A percentile compares a stretch with the other conserved stretches of the same genome.
These are phyloP conservation scores for Hypholoma fasciculare DNA, from an alignment of 768 basidiomycete genomes.

Conservation along the genomic window DNA sequence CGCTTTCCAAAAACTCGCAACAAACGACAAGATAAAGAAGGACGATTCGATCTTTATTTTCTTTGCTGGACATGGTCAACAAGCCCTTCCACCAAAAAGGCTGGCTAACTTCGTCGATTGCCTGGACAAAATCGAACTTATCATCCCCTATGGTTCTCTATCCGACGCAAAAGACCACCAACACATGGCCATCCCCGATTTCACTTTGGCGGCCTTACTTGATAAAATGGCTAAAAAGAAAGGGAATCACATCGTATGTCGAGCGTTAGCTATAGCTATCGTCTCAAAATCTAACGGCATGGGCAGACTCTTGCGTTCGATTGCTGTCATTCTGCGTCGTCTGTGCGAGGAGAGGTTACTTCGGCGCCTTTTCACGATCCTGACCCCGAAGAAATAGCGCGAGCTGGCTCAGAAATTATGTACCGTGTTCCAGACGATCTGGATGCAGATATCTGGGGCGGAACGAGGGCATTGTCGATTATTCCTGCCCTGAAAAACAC, in stretches of 20 bases:
- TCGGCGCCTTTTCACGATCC: background rate
- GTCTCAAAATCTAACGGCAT: background rate
- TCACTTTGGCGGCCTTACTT: conserved; percentile 9
- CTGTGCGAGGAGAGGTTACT: background rate
- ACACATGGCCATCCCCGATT: conserved; percentile 7
- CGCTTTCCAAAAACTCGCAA: conserved; percentile 1
- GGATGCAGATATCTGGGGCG: background rate
- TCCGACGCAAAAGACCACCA: background rate
- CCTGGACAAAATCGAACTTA: background rate
- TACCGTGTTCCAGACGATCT: background rate
- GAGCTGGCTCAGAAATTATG: background rate
- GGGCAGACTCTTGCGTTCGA: background rate
- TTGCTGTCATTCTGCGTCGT: background rate
- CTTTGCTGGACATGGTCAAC: conserved; percentile 10
- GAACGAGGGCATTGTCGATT: background rate
- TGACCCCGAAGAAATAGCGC: background rate
- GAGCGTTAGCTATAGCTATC: background rate
- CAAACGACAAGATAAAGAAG: background rate
- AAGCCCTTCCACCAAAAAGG: background rate
- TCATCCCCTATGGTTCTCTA: conserved; percentile 3
- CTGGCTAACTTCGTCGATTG: background rate
- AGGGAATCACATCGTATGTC: conserved; percentile 17
- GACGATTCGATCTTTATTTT: conserved; percentile 9
- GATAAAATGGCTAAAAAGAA: conserved; percentile 3
- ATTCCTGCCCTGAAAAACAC: background rate